Evolutionary conservation across 2,329 filamentous ascomycete species (phyloP).

Genomic region (Fusarium setosum): DNA sequence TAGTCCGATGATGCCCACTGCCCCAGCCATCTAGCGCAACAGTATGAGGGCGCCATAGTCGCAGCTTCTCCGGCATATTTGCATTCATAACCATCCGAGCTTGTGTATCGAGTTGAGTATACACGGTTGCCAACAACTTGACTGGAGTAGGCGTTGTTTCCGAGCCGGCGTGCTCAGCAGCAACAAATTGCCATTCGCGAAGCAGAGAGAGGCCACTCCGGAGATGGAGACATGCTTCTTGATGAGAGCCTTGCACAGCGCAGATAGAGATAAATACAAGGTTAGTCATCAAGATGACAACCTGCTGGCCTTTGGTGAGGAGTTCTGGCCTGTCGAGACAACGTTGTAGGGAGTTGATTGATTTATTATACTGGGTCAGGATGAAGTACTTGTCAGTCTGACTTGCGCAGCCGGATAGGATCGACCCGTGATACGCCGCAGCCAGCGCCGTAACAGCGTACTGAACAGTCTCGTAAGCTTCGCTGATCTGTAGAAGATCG

Average conservation of each 20-base stretch:
- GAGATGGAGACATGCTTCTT: conserved; percentile 5
- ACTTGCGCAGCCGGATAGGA: background rate
- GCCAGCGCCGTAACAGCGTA: conserved; percentile 6
- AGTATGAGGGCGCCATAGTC: background rate
- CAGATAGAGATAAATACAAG: background rate
- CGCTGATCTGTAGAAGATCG: background rate
- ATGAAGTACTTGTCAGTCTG: background rate
- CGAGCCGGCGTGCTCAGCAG: background rate
- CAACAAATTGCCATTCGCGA: conserved; percentile 1
- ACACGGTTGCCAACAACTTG: background rate
- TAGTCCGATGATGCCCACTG: background rate
- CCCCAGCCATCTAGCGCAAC: background rate
- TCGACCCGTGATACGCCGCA: background rate
- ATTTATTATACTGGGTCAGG: background rate
- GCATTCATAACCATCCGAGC: background rate
- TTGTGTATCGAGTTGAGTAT: conserved; percentile 13
- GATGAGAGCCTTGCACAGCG: background rate
- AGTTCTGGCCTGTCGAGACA: background rate
- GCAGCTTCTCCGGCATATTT: background rate
- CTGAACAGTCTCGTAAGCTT: background rate
- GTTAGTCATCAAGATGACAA: background rate
- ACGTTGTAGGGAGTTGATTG: background rate
- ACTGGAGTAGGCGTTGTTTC: background rate
- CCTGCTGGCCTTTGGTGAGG: background rate
- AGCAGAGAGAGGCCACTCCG: background rate